Evolutionary conservation across 2,329 filamentous ascomycete genomes (phyloP), one percentile per base, ranked within the genome.

Genomic region (Fonsecaea nubica): DNA sequence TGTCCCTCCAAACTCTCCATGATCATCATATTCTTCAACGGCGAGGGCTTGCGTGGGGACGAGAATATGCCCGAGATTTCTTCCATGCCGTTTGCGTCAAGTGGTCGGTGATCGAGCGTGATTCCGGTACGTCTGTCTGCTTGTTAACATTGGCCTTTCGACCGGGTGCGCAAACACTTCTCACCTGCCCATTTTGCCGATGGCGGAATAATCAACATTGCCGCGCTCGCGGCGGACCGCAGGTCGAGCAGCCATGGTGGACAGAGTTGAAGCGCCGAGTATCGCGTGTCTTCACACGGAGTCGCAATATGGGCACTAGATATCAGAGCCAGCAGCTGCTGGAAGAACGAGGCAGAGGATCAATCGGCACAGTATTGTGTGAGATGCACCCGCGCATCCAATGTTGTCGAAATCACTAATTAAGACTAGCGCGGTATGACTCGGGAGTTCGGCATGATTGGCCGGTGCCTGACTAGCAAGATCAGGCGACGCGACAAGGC

Each of bases 31-130:
- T 52, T 70, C 65, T 75, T 75, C 25, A 74, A 68, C 1, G 83
- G 81, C n/a, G 83, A 85, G 62, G 78, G 80, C 74, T 89, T 91
- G 71, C 87, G 86, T 13, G 93, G 93, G 21, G 93, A 97, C 8
- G 93, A 97, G 78, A 97, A 97, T 71, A 98, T 87, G 72, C 88
- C 87, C 40, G 94, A 91, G 65, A 97, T 86, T 40, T 92, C 90
- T 77, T 97, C 92, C 82, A 99, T 89, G 78, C 94, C 95, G 84
- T 97, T 84, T 77, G 96, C 93, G 80, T 98, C 94, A 80, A 92
- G 90, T 67, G 89, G 83, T 60, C 92, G 92, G 63, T 97, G 92
- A 74, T 88, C 87, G 36, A 98, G 80, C 0, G 88, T 90, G 32
- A 96, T 86, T 53, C 95, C 95, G 0, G 95, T 99, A 85, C 96